These are phyloP conservation scores for Sanghuangporus sanghuang DNA, from an alignment of 1,284 basidiomycete genomes.

Conservation along the genomic window DNA sequence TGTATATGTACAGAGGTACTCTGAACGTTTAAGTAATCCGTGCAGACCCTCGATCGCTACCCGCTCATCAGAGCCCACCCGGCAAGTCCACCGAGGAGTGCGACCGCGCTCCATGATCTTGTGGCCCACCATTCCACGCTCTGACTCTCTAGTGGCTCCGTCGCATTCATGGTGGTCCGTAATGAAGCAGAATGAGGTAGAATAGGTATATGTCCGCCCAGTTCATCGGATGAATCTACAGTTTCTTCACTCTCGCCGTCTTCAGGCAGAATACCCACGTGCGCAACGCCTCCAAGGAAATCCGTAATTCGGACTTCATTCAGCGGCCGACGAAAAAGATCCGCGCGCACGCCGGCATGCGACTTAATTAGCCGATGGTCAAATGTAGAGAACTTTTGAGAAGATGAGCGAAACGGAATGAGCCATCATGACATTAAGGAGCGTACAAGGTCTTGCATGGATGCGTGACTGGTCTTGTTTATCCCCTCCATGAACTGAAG, in stretches of 20 bases:
- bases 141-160: neutral
- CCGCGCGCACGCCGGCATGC: slow-evolving; percentile 80
- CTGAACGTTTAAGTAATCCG: neutral
- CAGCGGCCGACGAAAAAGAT: slow-evolving; percentile 73
- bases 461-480: slow-evolving; percentile 82
- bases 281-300: slow-evolving; percentile 91
- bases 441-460: slow-evolving; percentile 81
- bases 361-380: slow-evolving; percentile 76
- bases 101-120: neutral
- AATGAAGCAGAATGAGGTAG: neutral
- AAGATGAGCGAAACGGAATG: neutral
- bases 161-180: neutral
- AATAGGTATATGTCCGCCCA: neutral
- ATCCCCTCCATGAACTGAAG: slow-evolving; percentile 89
- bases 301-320: slow-evolving; percentile 81
- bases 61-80: neutral
- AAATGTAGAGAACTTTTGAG: slow-evolving; percentile 71
- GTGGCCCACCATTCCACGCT: neutral
- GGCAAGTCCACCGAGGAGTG: neutral
- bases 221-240: neutral
- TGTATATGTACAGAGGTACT: too few relatives aligned
- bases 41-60: neutral
- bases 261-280: slow-evolving; percentile 52
- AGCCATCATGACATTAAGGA: neutral
- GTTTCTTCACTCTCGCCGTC: neutral